phyloP scores from a whole-genome alignment of 2,329 filamentous ascomycete genomes.

The Talaromyces sp. region DNA sequence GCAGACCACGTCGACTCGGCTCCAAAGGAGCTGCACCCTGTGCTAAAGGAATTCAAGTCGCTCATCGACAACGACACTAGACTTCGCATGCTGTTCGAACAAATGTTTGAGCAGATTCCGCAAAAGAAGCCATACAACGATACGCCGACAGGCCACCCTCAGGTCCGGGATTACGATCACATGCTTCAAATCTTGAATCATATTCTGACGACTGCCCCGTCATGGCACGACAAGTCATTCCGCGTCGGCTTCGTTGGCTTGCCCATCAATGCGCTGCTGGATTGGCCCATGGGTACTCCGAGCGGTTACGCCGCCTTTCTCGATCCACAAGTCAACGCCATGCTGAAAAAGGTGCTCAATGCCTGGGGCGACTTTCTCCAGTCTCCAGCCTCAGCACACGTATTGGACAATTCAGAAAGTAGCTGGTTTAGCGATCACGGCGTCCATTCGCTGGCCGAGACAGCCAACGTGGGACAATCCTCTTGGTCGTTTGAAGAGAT shows the following conservation, averaged over 20 bases:
- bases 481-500: constrained; percentile 27
- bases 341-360: constrained; percentile 50
- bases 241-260: constrained; percentile 41
- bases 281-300: constrained; percentile 58
- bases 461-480: too few species aligned
- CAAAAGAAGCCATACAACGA: constrained; percentile 50
- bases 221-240: constrained; percentile 36
- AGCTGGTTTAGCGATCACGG: constrained; percentile 58
- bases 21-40: too few species aligned
- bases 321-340: constrained; percentile 50
- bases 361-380: constrained; percentile 54
- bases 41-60: constrained; percentile 59
- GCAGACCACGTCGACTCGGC: too few species aligned
- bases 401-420: constrained; percentile 39
- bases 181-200: constrained; percentile 66
- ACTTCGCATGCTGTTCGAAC: constrained; percentile 62
- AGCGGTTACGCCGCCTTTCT: constrained; percentile 55
- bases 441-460: constrained; percentile 13
- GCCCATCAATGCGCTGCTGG: constrained; percentile 56
- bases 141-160: constrained; percentile 59
- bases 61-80: constrained; percentile 63
- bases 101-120: constrained; percentile 68
- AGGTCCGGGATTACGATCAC: constrained; percentile 63
- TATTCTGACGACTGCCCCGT: constrained; percentile 30
- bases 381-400: constrained; percentile 54